Base-by-base conservation (phyloP, 805 yeast genomes). In the Cyberlindnera xishuangbannaensis region DNA sequence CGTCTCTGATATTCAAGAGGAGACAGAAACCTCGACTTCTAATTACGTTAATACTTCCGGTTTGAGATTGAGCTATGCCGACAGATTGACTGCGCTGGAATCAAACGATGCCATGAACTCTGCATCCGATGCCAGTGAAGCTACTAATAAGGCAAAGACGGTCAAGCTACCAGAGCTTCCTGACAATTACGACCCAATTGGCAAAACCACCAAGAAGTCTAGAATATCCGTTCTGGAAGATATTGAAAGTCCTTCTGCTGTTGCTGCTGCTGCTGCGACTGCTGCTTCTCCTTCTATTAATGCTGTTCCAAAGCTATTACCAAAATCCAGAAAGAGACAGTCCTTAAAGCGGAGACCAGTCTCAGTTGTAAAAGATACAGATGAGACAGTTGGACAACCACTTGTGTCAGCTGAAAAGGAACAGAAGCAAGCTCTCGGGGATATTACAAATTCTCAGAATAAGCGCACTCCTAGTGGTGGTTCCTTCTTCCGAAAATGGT, bases 41-140 rank as follows among this genome's bases (percentile, higher is more conserved):
- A 34, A 38, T 9, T 33, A 36, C 16, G 31, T 34, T 18, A 39
- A 33, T 34, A 3, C 21, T 18, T 21, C 48, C 36, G 47, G 53
- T 3, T 26, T 61, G 32, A 63, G 61, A 41, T 38, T 63, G 33
- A 61, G 59, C 39, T 61, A 54, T 39, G 65, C 67, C 27, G 68
- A 64, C 41, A 56, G 68, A 41, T 53, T 60, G 30, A 53, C 51
- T 21, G 52, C 47, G 3, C 40, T 45, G 26, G 37, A 40, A 22
- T 23, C 27, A 12, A 24, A 12, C 20, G 25, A 27, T 25, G 15
- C 18, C 28, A 18, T 11, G 8, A 8, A 19, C 10, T 11, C 11
- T 11, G 22, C 22, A 8, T 8, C 11, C 28, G 25, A 31, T 28
- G 28, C 33, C 24, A 33, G 33, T 30, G 37, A 30, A 11, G 40